Base-by-base conservation (phyloP, 2,329 filamentous ascomycete genomes). In the Seiridium cupressi region DNA sequence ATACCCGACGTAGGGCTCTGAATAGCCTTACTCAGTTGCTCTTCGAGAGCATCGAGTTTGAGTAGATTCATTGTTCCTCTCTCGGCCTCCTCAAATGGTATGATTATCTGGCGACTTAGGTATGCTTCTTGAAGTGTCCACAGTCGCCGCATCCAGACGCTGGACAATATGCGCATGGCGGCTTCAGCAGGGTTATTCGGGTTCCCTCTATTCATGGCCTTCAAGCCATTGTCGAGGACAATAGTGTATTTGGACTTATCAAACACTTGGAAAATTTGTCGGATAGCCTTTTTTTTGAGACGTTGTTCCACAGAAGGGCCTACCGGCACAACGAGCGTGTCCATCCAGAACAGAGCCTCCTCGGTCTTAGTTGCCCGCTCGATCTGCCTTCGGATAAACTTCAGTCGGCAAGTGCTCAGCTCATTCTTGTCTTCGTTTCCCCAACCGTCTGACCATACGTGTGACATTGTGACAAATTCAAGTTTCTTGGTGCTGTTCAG, bases 111-210 rank as follows among this genome's bases (percentile, higher is more conserved):
- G n/a, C 46, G 44, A 26, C 56, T 58, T 4, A 58, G 38, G 32
- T 51, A 51, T 7, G 31, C 56, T 42, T 58, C 56, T 51, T 58
- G 56, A 11, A 58, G 44, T 10, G 56, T 58, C 56, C 56, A 58
- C 3, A 58, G 56, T 40, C 56, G 44, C 34, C 56, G 26, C 56
- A 58, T 58, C 56, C 56, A 58, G 5, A 48, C 44, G 35, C 56
- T 58, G 26, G 46, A 51, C 34, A 58, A 34, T 8, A 58, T 42
- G 6, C 26, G 35, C 56, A 58, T 58, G 8, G 56, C 56, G n/a
- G 55, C 26, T 36, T 57, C 55, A 11, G 55, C 55, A 31, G 26
- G 26, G 13, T 53, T 46, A 13, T 42, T 42, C 38, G 38, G 38
- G 40, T 57, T 34, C 11, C 55, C 55, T 18, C 26, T 26, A 34